phyloP scores from a whole-genome alignment of 2,329 filamentous ascomycete species.

The Claviceps africana region DNA sequence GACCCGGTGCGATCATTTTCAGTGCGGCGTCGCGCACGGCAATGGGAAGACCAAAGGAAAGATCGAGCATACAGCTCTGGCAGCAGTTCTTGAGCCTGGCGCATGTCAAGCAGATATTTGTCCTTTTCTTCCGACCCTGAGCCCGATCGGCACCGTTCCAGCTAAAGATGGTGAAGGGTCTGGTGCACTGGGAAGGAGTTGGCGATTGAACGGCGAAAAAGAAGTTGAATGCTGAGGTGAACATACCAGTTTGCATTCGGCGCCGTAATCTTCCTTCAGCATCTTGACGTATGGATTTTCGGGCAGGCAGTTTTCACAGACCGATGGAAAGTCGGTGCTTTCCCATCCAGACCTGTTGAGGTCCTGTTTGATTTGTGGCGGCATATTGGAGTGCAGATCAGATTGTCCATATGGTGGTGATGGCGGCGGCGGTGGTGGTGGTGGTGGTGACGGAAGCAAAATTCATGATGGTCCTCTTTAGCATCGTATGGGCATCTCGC shows the following conservation, averaged over 20 bases:
- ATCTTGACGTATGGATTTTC: conserved; percentile 98
- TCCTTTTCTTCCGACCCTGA: conserved; percentile 74
- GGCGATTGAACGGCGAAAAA: neutral
- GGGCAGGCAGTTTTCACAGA: conserved; percentile 84
- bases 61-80: conserved; percentile 95
- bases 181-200: conserved; percentile 48
- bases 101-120: conserved; percentile 92
- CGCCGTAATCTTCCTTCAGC: conserved; percentile 93
- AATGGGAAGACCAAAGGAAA: conserved; percentile 90
- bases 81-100: conserved; percentile 97
- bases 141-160: conserved; percentile 86
- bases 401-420: neutral
- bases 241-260: conserved; percentile 57
- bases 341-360: conserved; percentile 95
- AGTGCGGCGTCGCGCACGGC: conserved; percentile 89
- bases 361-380: conserved; percentile 89
- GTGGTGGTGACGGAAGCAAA: conserved; percentile 8
- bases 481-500: neutral
- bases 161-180: conserved; percentile 88
- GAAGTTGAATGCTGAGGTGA: conserved; percentile 1
- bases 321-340: conserved; percentile 76
- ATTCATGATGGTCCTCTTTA: neutral
- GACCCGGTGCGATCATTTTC: conserved; percentile 94
- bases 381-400: conserved; percentile 36
- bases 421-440: conserved; percentile 8